Conservation (phyloP, 495 filamentous ascomycete species). For the Aspergillus bertholletiae region DNA sequence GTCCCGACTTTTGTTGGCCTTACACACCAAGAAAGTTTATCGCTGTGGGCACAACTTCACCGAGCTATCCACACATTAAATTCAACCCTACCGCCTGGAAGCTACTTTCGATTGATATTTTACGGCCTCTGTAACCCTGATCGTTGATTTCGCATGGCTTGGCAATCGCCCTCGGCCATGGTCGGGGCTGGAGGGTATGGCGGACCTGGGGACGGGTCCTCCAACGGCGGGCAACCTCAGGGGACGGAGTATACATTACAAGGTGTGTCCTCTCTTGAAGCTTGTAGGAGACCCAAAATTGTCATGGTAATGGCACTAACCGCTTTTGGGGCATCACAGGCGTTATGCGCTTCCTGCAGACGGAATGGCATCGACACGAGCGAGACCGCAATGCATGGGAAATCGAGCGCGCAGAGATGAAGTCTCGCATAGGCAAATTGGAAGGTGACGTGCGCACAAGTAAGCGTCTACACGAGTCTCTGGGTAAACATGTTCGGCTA, state of each 20-base stretch:
- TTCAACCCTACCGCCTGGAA: conserved; percentile 2
- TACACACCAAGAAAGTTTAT: conserved; percentile 12
- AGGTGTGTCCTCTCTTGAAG: conserved; percentile 52
- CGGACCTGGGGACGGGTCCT: conserved; percentile 48
- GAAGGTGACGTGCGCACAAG: conserved; percentile 84
- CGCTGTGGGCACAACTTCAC: conserved; percentile 7
- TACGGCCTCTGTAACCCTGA: neutral
- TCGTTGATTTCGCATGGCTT: conserved; percentile 46
- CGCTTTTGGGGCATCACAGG: conserved; percentile 46
- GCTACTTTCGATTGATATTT: neutral
- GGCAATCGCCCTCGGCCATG: conserved; percentile 63
- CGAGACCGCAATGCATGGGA: conserved; percentile 98
- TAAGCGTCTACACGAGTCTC: conserved; percentile 79
- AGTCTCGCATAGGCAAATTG: conserved; percentile 90
- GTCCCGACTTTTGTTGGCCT: conserved; percentile 11
- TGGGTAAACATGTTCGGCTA: conserved; percentile 85
- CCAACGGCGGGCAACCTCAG: conserved; percentile 60
- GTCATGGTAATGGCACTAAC: conserved; percentile 1
- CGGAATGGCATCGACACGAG: conserved; percentile 98
- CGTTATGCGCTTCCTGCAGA: conserved; percentile 99
- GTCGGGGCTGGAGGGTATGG: conserved; percentile 59
- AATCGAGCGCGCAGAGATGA: conserved; percentile 99
- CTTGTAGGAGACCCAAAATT: neutral
- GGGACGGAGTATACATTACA: conserved; percentile 98
- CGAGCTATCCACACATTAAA: neutral